A percentile compares a stretch with the other conserved stretches of the same genome.
Evolutionary conservation across 2,329 filamentous ascomycete species (phyloP).

Genomic region (Aspergillus novofumigatus): DNA sequence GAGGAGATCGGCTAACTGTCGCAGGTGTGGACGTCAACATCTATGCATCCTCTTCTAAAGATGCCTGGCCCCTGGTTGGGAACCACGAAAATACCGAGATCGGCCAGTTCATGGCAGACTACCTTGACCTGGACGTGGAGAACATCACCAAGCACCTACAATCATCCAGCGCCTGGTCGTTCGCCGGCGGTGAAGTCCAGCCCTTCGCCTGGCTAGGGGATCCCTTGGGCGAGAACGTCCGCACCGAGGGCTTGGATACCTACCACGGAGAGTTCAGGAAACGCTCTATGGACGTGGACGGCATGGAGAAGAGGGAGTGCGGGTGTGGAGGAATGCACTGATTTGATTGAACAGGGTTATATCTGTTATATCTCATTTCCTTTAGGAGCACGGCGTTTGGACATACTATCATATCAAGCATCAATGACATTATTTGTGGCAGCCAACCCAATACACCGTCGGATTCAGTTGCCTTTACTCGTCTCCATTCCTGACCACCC

Average conservation of each 20-base stretch:
- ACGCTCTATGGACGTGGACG: conserved; percentile 14
- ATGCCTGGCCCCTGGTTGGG: conserved; percentile 63
- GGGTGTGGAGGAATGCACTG: conserved; percentile 28
- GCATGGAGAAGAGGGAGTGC: conserved; percentile 4
- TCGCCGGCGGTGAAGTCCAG: conserved; percentile 5
- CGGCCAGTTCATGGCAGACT: conserved; percentile 73
- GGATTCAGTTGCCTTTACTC: no score
- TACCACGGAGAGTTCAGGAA: conserved; percentile 45
- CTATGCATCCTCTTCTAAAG: conserved; percentile 70
- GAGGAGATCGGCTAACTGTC: conserved; percentile 8
- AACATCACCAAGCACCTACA: conserved; percentile 71
- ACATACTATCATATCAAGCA: not conserved
- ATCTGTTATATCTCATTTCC: not conserved
- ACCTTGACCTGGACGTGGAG: conserved; percentile 75
- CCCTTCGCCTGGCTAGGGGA: conserved; percentile 40
- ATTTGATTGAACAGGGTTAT: not conserved
- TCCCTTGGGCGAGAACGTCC: conserved; percentile 33
- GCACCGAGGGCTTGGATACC: conserved; percentile 37
- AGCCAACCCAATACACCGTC: no score
- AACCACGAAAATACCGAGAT: conserved; percentile 96
- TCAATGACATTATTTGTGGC: not conserved
- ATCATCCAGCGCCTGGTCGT: conserved; percentile 20
- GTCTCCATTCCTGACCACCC: no score
- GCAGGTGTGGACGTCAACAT: conserved; percentile 90
- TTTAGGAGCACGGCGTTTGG: not conserved